A percentile compares a stretch with the other conserved stretches of the same genome.
These are phyloP conservation scores for Parmelia sp. DNA, from an alignment of 495 filamentous ascomycete genomes.

Conservation along the genomic window DNA sequence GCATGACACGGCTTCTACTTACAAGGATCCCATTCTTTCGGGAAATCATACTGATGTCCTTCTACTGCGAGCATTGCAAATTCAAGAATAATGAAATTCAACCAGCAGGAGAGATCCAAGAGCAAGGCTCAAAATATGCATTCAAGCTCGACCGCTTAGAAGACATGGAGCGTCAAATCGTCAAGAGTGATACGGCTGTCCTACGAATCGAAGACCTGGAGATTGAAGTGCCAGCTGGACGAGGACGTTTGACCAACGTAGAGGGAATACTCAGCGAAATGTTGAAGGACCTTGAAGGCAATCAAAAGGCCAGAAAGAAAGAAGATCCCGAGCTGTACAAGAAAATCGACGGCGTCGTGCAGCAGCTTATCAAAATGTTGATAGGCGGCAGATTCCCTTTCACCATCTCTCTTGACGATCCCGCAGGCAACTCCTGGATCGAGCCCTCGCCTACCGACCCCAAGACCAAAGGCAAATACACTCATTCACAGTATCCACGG, in stretches of 20 bases:
- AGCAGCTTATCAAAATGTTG: constrained; percentile 64
- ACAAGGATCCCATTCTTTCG: constrained; percentile 93
- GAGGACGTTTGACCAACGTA: constrained; percentile 83
- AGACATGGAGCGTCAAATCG: constrained; percentile 78
- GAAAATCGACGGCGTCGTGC: constrained; percentile 65
- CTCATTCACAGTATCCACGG: constrained; percentile 70
- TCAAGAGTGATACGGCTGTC: constrained; percentile 81
- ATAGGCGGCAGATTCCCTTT: constrained; percentile 73
- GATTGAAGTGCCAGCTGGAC: constrained; percentile 82
- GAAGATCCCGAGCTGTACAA: constrained; percentile 66
- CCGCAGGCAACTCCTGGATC: constrained; percentile 95
- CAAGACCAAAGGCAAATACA: constrained; percentile 62
- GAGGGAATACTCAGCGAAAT: constrained; percentile 79
- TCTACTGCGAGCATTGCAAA: constrained; percentile 80
- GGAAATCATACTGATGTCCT: constrained; percentile 95
- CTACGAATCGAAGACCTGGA: constrained; percentile 80
- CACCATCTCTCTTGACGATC: constrained; percentile 77
- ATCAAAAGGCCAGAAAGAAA: constrained; percentile 67
- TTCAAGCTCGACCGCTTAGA: constrained; percentile 59
- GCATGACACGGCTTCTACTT: constrained; percentile 76
- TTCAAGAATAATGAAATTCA: constrained; percentile 90
- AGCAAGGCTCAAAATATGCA: constrained; percentile 73
- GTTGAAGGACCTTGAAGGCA: constrained; percentile 64
- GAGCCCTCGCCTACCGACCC: constrained; percentile 71
- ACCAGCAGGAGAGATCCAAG: constrained; percentile 82